Percentiles rank a stretch among this genome's conserved stretches.
Evolutionary conservation across 345 rosid species (phyloP).

Genomic region (Camelina hispida): DNA sequence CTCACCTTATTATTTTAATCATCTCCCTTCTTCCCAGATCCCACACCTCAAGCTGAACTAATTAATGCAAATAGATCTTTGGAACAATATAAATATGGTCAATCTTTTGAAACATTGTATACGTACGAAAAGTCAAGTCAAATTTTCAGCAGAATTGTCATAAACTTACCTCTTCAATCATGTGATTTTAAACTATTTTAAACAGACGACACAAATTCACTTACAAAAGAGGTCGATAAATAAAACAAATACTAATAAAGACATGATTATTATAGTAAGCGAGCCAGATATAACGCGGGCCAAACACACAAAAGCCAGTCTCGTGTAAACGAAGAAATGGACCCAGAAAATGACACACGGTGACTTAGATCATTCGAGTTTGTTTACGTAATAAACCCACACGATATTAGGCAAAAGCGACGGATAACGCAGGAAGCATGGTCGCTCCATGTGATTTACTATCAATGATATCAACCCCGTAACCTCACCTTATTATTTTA

Average conservation of each 20-base stretch:
- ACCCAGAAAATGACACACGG: conserved; percentile 30
- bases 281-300: conserved; percentile 5
- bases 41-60: no score
- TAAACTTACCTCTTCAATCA: no score
- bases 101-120: no score
- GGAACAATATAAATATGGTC: no score
- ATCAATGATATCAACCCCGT: conserved; percentile 17
- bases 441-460: neutral
- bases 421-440: conserved; percentile 13
- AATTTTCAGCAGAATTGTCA: no score
- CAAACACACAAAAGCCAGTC: conserved; percentile 25
- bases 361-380: neutral
- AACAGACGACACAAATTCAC: neutral
- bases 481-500: conserved; percentile 36
- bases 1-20: no score
- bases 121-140: no score
- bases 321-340: conserved; percentile 25
- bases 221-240: neutral
- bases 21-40: no score
- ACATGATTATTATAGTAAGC: neutral
- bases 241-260: neutral
- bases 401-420: conserved; percentile 36
- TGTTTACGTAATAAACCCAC: conserved; percentile 12
- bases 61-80: no score
- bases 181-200: neutral